Evolutionary conservation across 73 alveolate genomes (phyloP), one percentile per base, ranked within the genome.

Genomic region (Durusdinium trenchii): DNA sequence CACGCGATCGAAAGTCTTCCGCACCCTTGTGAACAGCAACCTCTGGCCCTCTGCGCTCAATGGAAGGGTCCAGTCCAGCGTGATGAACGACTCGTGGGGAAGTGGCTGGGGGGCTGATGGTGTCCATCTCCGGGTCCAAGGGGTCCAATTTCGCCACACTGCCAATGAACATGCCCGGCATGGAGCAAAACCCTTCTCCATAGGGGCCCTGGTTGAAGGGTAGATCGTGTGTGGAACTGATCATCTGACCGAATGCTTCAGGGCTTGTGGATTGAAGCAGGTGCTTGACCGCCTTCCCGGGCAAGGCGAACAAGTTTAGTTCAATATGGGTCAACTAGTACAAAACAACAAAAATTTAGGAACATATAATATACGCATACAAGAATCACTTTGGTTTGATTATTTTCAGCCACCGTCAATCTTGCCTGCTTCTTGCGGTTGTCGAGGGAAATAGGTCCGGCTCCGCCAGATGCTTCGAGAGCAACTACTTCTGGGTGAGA

Each of bases 361-460:
- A n/a, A n/a, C n/a, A n/a, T n/a, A n/a, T n/a, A n/a, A n/a, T n/a
- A n/a, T n/a, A n/a, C n/a, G 12, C 69, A 57, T 57, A 57, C 23
- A 57, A 57, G 23, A 57, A 16, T 23, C 23, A 57, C 23, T 16
- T 57, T 23, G 69, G 12, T 23, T 57, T 23, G 23, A 23, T 57
- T 23, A 16, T 57, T 57, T 57, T 57, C 20, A 64, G 30, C 35
- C 79, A 64, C 30, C 73, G 18, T 60, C 1, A 60, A 60, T 35
- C 81, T 30, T 30, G 42, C 86, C 86, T 76, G 86, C 35, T 40
- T 76, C 35, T 76, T 76, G 32, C 54, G 16, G 86, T 76, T 76
- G 86, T 76, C 86, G 1, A 76, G 86, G 36, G 86, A 40, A 9
- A 76, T 76, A 35, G 54, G 35, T 18, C 86, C 86, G 23, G 86